Base-by-base conservation (phyloP, 345 rosid species). In the Arabis alpina region DNA sequence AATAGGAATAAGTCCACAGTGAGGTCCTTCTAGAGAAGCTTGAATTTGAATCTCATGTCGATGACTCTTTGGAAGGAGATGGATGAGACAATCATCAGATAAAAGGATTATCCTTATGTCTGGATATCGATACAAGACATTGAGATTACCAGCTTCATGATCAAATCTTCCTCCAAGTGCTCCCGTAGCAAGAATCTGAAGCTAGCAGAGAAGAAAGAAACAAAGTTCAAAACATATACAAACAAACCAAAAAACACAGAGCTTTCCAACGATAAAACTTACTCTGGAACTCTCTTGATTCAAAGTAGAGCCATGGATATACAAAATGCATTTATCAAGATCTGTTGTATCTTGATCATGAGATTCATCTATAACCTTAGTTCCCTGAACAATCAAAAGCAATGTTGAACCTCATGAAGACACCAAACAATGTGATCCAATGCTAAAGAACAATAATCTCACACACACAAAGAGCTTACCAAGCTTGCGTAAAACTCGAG, bases 131-230 rank as follows among this genome's bases (percentile, higher is more conserved):
- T 68, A 88, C 8, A 92, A 64, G 48, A 92, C 92, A 15, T 90
- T 95, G 47, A 95, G 75, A 71, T 95, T 92, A 71, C 97, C 98
- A 25, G 86, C 86, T 74, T 95, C 98, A 43, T 92, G 99, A 72
- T 95, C 99, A 75, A 90, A 95, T 42, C 99, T 82, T 48, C 98
- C 99, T 16, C 99, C 99, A 13, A 95, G 94, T 44, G 99, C 98
- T 42, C 98, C 99, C 3, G 88, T 84, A 39, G 83, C 94, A 79
- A 95, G 96, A 81, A 95, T 82, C 80, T 93, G 83, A 19, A 92
- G 81, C 97, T 92, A 54, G 1, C 45, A 66, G 48, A 66, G 48
- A 34, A 70, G 63, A 34, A 51, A 61, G 2, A 64, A 63, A 1
- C 4, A 2, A 61, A 10, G 11, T 14, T 16, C 27, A 4, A 61